These are phyloP conservation scores for Filobasidium uniguttulatum DNA, from an alignment of 1,284 basidiomycete genomes.

Conservation along the genomic window DNA sequence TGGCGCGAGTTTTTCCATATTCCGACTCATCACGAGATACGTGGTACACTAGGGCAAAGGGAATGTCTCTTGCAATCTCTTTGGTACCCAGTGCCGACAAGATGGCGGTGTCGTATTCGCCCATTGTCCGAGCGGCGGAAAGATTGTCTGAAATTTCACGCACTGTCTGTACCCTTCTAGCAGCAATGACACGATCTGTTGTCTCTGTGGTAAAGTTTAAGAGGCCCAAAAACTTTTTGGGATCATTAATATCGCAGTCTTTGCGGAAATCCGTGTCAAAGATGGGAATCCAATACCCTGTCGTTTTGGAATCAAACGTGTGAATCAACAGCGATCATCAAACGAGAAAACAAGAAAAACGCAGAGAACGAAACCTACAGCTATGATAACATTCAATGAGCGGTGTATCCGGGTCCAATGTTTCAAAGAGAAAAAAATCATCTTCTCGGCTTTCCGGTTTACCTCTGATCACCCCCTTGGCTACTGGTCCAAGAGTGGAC, in stretches of 20 bases:
- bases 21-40: conserved; percentile 16
- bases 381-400: conserved; percentile 9
- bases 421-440: conserved; percentile 18
- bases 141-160: conserved; percentile 2
- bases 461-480: conserved; percentile 27
- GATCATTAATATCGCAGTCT: background rate
- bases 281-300: conserved; percentile 27
- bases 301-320: conserved; percentile 21
- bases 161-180: conserved; percentile 18
- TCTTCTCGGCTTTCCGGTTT: conserved; percentile 30
- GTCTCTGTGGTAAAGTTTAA: conserved; percentile 30
- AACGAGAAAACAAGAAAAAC: too few species aligned
- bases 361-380: conserved; percentile 24
- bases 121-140: conserved; percentile 25
- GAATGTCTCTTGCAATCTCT: conserved; percentile 25
- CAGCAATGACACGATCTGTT: conserved; percentile 29
- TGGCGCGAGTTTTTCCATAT: background rate
- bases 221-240: conserved; percentile 18
- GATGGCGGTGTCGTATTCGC: conserved; percentile 27
- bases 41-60: conserved; percentile 31
- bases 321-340: too few species aligned
- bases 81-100: conserved; percentile 16
- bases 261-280: conserved; percentile 2
- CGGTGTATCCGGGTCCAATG: conserved; percentile 1
- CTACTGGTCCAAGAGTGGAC: conserved; percentile 26